Evolutionary conservation across 139 green algal species (phyloP).

Genomic region (Raphidocelis subcapitata): DNA sequence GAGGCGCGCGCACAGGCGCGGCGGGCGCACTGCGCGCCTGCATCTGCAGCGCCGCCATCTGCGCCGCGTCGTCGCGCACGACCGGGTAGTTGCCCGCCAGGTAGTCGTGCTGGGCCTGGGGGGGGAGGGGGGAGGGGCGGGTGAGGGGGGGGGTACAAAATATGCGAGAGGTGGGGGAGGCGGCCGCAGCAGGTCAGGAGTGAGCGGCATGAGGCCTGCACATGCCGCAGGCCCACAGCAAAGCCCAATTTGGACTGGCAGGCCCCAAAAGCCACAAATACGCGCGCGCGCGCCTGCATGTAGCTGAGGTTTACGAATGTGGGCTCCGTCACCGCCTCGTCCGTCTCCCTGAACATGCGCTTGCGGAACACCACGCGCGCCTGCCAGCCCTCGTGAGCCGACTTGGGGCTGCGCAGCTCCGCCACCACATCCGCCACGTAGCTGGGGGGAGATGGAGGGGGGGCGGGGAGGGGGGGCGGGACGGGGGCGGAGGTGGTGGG

Average conservation of each 20-base stretch:
- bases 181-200: too few species aligned
- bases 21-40: too few species aligned
- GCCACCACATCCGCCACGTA: constrained; percentile 84
- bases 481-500: not conserved
- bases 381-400: constrained; percentile 41
- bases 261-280: too few species aligned
- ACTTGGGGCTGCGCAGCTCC: constrained; percentile 70
- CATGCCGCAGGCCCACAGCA: too few species aligned
- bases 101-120: constrained; percentile 89
- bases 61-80: constrained; percentile 88
- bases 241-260: too few species aligned
- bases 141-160: too few species aligned
- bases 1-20: too few species aligned
- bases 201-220: too few species aligned
- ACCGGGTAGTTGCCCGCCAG: constrained; percentile 96
- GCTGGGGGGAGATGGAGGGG: constrained; percentile 8
- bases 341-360: constrained; percentile 94
- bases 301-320: constrained; percentile 96
- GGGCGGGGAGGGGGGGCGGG: too few species aligned
- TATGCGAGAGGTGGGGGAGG: too few species aligned
- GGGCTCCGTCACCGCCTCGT: constrained; percentile 93
- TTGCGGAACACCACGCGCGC: constrained; percentile 96
- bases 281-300: too few species aligned
- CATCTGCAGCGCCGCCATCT: constrained; percentile 91
- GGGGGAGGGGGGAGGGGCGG: too few species aligned